phyloP scores from a whole-genome alignment of 805 yeast genomes.

The Yarrowia sp. region DNA sequence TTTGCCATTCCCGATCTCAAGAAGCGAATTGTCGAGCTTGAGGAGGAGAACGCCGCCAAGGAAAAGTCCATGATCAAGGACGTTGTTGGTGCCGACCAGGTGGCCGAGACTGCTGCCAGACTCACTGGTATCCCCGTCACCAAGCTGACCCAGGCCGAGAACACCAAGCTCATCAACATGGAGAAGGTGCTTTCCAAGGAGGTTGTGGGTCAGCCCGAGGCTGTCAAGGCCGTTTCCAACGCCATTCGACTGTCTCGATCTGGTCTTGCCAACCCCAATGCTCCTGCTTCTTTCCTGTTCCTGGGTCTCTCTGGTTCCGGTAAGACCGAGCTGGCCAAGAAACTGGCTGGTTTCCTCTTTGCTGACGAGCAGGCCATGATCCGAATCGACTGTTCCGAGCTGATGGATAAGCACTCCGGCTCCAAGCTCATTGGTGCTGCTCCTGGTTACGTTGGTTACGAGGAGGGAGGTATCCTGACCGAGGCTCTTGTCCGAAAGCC shows the following conservation, averaged over 20 bases:
- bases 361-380: slow-evolving; percentile 96
- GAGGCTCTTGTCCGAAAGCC: slow-evolving; percentile 90
- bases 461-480: slow-evolving; percentile 95
- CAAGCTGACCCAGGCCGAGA: slow-evolving; percentile 89
- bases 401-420: slow-evolving; percentile 92
- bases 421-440: slow-evolving; percentile 95
- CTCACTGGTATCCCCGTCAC: slow-evolving; percentile 96
- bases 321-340: slow-evolving; percentile 97
- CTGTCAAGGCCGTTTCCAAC: slow-evolving; percentile 93
- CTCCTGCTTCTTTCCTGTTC: slow-evolving; percentile 93
- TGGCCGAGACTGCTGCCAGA: slow-evolving; percentile 96
- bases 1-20: slow-evolving; percentile 94
- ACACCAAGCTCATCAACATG: slow-evolving; percentile 90
- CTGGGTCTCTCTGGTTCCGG: slow-evolving; percentile 96
- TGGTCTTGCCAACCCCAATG: slow-evolving; percentile 93
- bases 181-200: slow-evolving; percentile 75
- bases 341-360: slow-evolving; percentile 91
- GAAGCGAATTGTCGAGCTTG: slow-evolving; percentile 70
- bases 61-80: slow-evolving; percentile 73
- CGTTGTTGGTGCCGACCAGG: slow-evolving; percentile 87
- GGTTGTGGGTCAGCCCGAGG: slow-evolving; percentile 95
- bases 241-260: slow-evolving; percentile 91
- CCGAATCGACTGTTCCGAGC: slow-evolving; percentile 95
- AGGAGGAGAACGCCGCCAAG: slow-evolving; percentile 67
- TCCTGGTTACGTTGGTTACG: slow-evolving; percentile 95